Conservation (phyloP, 805 yeast species). For the Dipodascus geniculatus region DNA sequence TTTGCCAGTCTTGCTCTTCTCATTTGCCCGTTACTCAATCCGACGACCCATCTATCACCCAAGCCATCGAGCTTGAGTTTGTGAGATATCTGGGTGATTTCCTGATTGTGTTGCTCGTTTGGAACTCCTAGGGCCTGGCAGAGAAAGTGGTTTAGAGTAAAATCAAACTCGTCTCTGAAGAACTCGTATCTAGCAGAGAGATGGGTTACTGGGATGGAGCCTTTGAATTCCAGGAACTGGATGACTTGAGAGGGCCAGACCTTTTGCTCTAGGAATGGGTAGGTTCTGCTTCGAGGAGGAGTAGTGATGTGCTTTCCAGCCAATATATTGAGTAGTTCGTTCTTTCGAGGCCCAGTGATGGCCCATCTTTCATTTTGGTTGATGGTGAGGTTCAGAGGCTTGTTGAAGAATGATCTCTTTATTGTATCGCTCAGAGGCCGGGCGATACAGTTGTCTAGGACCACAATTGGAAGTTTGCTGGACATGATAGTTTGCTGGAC, state of each 20-base stretch:
- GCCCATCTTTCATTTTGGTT: constrained; percentile 38
- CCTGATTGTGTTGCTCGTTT: background rate
- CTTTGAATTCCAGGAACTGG: constrained; percentile 36
- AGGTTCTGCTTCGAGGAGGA: constrained; percentile 43
- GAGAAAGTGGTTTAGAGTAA: constrained; percentile 49
- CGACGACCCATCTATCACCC: constrained; percentile 67
- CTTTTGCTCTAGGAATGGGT: constrained; percentile 38
- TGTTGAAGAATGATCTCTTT: constrained; percentile 24
- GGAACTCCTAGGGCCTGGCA: constrained; percentile 31
- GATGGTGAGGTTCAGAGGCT: constrained; percentile 33
- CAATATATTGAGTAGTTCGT: constrained; percentile 42
- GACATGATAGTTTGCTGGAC: background rate
- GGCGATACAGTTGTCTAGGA: background rate
- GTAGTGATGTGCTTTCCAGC: constrained; percentile 41
- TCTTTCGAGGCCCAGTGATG: constrained; percentile 42
- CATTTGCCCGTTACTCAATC: constrained; percentile 87
- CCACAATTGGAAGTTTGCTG: background rate
- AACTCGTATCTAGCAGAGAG: constrained; percentile 83
- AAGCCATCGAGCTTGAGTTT: constrained; percentile 45
- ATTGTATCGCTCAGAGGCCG: background rate
- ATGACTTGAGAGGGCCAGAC: constrained; percentile 36
- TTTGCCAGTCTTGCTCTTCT: constrained; percentile 81
- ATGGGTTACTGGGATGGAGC: constrained; percentile 46
- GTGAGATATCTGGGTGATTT: constrained; percentile 32
- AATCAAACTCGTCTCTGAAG: constrained; percentile 75